A percentile compares a stretch with the other conserved stretches of the same genome.
phyloP scores from a whole-genome alignment of 768 basidiomycete species.

The Lentinula sp. region DNA sequence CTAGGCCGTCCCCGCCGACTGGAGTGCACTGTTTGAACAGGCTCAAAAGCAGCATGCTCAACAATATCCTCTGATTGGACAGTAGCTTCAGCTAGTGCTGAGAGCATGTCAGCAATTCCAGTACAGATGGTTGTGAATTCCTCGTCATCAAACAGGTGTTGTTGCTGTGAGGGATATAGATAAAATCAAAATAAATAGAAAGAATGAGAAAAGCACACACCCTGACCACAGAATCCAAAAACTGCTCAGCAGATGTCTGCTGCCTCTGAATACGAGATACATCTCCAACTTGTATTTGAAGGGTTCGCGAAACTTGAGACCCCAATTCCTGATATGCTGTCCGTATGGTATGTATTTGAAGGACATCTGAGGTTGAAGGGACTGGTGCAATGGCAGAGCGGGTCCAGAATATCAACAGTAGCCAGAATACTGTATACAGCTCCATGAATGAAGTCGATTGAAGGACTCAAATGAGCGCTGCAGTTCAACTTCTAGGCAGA shows the following conservation, averaged over 20 bases:
- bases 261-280: neutral
- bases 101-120: neutral
- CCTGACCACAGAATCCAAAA: neutral
- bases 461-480: too few species aligned
- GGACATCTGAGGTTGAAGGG: neutral
- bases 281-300: neutral
- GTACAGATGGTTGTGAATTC: neutral
- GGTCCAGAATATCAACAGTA: too few species aligned
- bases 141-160: neutral
- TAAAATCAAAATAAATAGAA: neutral
- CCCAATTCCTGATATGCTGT: neutral
- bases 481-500: too few species aligned
- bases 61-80: neutral
- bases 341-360: neutral
- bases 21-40: neutral
- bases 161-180: neutral
- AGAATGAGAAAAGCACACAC: neutral
- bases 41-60: neutral
- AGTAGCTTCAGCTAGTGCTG: neutral
- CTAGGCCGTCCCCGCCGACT: slow-evolving; percentile 10
- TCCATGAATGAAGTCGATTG: too few species aligned
- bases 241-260: neutral
- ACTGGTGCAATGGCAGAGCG: neutral
- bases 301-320: neutral
- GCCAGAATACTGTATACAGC: too few species aligned